Evolutionary conservation across 306 rosid species (phyloP), one percentile per base, ranked within the genome.

Genomic region (Corylus avellana): DNA sequence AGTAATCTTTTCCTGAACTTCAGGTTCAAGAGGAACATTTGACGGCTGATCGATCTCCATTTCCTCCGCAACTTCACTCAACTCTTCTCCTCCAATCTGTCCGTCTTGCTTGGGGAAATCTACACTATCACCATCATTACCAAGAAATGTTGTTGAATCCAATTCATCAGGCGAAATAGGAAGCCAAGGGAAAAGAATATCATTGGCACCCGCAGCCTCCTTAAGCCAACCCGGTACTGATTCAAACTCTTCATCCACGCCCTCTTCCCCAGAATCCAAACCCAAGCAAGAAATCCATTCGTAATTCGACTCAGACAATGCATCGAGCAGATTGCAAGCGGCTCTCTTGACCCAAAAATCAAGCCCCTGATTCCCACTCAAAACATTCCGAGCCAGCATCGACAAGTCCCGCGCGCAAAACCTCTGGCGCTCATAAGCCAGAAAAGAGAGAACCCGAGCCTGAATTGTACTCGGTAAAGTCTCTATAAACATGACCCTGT

Each of bases 321-420:
- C 72, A 14, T 86, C 86, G 37, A 86, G 77, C 89, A 86, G 80
- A 50, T 82, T 62, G 70, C 66, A 75, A 8, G 84, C 84, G 56
- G 84, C 71, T 56, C 62, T 76, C 58, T 77, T 71, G 11, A 79
- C 86, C 89, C 89, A 82, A 74, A 86, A 86, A 70, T 86, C 86
- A 32, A 69, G 51, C 14, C 16, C 80, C 13, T 13, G 44, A 20
- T 13, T 14, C 3, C 72, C 54, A 48, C 86, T 61, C 77, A 82
- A 83, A 50, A 83, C 62, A 51, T n/a, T 42, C 66, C 75, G 46
- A 4, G 84, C 84, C 73, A 86, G 46, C 77, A 25, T 72, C n/a
- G 55, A 50, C 75, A 85, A 73, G 16, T 85, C 84, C 68, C 49
- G 22, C 14, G 11, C 7, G 35, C 67, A 76, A 73, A 85, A 85